Conservation (phyloP, 2,329 filamentous ascomycete genomes). For the Cryphonectria nitschkei region DNA sequence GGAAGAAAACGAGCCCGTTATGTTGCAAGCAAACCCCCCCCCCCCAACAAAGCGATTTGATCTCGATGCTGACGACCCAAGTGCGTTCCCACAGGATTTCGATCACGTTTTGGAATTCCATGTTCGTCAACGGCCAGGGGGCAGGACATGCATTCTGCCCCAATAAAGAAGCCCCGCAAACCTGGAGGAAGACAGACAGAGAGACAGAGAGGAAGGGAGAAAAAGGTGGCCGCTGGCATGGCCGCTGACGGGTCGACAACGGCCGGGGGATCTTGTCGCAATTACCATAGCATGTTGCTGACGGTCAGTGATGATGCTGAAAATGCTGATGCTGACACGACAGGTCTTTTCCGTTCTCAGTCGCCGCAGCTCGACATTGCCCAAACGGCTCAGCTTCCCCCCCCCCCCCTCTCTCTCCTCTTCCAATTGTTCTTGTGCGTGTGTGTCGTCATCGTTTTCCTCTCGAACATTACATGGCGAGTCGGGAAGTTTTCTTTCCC, state of each 20-base stretch:
- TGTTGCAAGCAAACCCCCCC: neutral
- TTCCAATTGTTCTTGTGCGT: too few relatives aligned
- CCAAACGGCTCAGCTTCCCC: neutral
- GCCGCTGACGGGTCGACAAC: neutral
- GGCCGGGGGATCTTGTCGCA: neutral
- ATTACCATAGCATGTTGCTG: neutral
- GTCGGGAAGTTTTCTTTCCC: neutral
- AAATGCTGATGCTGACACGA: neutral
- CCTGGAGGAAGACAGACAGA: neutral
- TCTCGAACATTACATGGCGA: neutral
- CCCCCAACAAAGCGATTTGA: neutral
- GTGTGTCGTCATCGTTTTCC: conserved; percentile 12
- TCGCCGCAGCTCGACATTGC: neutral
- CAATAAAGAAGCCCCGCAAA: neutral
- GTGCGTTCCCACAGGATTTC: neutral
- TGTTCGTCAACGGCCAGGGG: neutral
- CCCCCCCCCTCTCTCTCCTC: neutral
- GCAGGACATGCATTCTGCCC: neutral
- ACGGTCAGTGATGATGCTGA: neutral
- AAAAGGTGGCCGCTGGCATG: neutral
- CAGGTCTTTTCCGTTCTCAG: neutral
- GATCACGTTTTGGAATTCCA: neutral
- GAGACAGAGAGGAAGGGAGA: neutral
- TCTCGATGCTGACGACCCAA: neutral
- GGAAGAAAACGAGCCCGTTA: neutral